Conservation (phyloP, 2,329 filamentous ascomycete species). For the Fusarium ramigenum region DNA sequence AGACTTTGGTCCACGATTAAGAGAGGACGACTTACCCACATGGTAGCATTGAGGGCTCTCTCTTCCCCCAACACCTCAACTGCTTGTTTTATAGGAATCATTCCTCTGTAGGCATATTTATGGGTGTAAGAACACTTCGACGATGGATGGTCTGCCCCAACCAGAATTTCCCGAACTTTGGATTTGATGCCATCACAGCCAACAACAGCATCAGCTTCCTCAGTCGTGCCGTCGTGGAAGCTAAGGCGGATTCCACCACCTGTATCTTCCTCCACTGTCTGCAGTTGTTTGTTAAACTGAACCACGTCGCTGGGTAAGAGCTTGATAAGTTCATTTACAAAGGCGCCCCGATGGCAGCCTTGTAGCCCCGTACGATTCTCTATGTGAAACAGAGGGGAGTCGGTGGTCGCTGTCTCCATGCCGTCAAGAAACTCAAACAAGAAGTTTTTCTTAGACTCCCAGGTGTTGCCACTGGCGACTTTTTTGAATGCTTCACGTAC, state of each 20-base stretch:
- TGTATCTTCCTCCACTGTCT: rapidly evolving
- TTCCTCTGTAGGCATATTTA: neutral
- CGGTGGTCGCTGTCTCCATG: neutral
- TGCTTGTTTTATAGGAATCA: neutral
- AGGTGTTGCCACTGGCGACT: neutral
- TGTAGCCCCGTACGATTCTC: neutral
- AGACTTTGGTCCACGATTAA: rapidly evolving
- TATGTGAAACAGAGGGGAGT: neutral
- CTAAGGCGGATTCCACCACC: neutral
- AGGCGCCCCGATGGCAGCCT: neutral
- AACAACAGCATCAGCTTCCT: neutral
- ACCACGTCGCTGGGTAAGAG: neutral
- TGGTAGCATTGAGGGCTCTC: neutral
- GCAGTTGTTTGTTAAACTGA: neutral
- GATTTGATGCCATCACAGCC: neutral
- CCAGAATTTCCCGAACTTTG: neutral
- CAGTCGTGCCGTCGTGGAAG: neutral
- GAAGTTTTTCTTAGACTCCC: neutral
- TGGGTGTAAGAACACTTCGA: neutral
- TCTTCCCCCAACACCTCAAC: neutral
- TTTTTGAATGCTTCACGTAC: neutral
- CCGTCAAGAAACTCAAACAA: neutral
- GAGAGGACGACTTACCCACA: neutral
- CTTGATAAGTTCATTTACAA: neutral
- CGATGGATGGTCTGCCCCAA: neutral